Evolutionary conservation across 2,329 filamentous ascomycete species (phyloP).

Genomic region (Cercospora citrullina): DNA sequence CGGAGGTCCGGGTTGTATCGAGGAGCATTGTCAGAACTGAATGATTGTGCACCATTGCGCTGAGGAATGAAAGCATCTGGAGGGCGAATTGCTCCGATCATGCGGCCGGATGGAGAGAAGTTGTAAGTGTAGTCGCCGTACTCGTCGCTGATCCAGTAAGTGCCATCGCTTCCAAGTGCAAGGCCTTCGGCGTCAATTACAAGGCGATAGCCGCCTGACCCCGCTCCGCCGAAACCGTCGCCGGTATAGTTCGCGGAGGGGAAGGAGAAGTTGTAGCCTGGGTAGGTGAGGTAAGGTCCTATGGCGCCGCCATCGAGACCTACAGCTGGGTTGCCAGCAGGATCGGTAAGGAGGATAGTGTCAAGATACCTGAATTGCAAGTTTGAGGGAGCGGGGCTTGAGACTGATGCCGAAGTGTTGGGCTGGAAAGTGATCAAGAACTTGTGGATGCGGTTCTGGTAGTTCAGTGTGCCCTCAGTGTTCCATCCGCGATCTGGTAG

Average conservation of each 20-base stretch:
- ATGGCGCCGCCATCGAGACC: constrained; percentile 62
- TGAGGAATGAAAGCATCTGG: constrained; percentile 64
- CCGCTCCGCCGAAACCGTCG: constrained; percentile 65
- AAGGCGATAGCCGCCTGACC: constrained; percentile 60
- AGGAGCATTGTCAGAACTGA: constrained; percentile 64
- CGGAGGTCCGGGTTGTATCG: constrained; percentile 55
- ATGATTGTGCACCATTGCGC: constrained; percentile 61
- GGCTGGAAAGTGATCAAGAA: constrained; percentile 62
- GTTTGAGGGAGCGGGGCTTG: constrained; percentile 59
- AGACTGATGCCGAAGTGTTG: constrained; percentile 52
- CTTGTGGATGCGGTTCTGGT: constrained; percentile 67
- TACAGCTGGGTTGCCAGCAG: constrained; percentile 61
- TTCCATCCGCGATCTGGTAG: constrained; percentile 67
- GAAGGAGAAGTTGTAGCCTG: constrained; percentile 58
- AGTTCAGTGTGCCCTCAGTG: constrained; percentile 69
- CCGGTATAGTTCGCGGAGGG: constrained; percentile 65
- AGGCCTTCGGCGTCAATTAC: constrained; percentile 67
- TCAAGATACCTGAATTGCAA: constrained; percentile 63
- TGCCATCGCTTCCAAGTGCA: constrained; percentile 58
- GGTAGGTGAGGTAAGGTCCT: constrained; percentile 54
- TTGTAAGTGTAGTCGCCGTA: constrained; percentile 66
- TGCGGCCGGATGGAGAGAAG: constrained; percentile 59
- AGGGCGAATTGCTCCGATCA: constrained; percentile 64
- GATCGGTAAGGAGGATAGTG: constrained; percentile 64
- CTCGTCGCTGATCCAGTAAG: constrained; percentile 70